Base-by-base conservation (phyloP, 176 grass and related monocot species). In the Olyra latifolia region DNA sequence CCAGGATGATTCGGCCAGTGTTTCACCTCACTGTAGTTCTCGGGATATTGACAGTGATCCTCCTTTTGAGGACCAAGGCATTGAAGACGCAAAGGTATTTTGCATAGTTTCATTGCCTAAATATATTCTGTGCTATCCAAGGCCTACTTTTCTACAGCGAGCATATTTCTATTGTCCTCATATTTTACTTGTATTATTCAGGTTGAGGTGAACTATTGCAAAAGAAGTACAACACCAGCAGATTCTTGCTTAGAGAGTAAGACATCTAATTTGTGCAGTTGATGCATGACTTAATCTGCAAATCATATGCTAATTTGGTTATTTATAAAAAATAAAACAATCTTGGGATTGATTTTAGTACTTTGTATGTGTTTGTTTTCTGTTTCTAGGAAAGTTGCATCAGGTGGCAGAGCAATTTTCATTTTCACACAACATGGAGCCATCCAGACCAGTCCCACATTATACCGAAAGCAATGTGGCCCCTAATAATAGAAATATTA, bases 201-300 rank as follows among this genome's bases (percentile, higher is more conserved):
- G 94, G 91, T 92, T 57, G 91, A 92, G 68, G 82, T 68, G 20
- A 81, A 78, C 15, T 75, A 83, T 61, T 52, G 72, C 78, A 83
- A 71, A 40, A 50, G 80, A 81, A 81, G 35, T 41, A 52, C 39
- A 62, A 69, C 62, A 57, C 68, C 69, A 73, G 48, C 54, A 44
- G 60, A 44, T 66, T 57, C 81, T 80, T 84, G 43, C 49, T 46
- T 66, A 90, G 80, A 69, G 44, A 88, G 87, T 94, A 85, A 94
- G 88, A 50, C 69, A 58, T 78, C 56, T 70, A 56, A 43, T 75
- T 79, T 78, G 12, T 38, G 68, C 52, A 44, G 9, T 63, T 78
- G 39, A 79, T 86, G 52, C 57, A 48, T 40, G 20, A 46, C 39
- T 76, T 22, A 12, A 47, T 66, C 45, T 80, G 49, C 14, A 66